These are phyloP conservation scores for Lentinula guzmanii DNA, from an alignment of 768 basidiomycete genomes.

Conservation along the genomic window DNA sequence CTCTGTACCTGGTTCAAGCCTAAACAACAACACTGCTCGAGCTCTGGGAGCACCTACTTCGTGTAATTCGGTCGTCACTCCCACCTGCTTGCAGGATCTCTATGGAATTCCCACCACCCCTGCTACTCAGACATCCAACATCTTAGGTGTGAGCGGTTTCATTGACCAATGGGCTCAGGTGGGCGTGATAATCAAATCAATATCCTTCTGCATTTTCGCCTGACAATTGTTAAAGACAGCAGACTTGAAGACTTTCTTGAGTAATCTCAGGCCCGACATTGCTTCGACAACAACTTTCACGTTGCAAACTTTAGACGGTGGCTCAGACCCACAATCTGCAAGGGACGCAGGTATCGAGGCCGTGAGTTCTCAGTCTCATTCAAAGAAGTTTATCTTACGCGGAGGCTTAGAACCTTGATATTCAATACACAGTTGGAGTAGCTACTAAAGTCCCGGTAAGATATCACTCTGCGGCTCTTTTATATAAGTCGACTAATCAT, in stretches of 20 bases:
- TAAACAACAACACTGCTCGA: conserved; percentile 8
- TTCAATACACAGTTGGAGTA: conserved; percentile 30
- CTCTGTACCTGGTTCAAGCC: conserved; percentile 8
- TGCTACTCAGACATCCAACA: conserved; percentile 21
- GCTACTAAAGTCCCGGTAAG: conserved; percentile 24
- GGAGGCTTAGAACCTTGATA: conserved; percentile 18
- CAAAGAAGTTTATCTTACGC: not conserved
- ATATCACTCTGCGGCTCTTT: not conserved
- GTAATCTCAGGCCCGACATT: conserved; percentile 23
- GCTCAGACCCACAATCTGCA: conserved; percentile 15
- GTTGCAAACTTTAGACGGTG: conserved; percentile 29
- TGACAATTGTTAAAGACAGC: conserved; percentile 7
- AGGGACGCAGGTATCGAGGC: conserved; percentile 27
- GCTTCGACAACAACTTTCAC: conserved; percentile 24
- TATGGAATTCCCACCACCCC: conserved; percentile 27
- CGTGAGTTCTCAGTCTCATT: conserved; percentile 12
- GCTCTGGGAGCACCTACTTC: conserved; percentile 17
- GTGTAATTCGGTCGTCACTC: conserved; percentile 22
- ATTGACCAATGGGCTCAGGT: conserved; percentile 26
- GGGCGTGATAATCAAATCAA: not conserved
- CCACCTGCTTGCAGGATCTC: conserved; percentile 25
- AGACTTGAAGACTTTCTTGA: conserved; percentile 21
- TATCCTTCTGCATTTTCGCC: not conserved
- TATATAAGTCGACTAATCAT: not conserved
- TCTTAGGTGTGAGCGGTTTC: conserved; percentile 25